These are phyloP conservation scores for Boletales sp. DNA, from an alignment of 768 basidiomycete species.

Conservation along the genomic window DNA sequence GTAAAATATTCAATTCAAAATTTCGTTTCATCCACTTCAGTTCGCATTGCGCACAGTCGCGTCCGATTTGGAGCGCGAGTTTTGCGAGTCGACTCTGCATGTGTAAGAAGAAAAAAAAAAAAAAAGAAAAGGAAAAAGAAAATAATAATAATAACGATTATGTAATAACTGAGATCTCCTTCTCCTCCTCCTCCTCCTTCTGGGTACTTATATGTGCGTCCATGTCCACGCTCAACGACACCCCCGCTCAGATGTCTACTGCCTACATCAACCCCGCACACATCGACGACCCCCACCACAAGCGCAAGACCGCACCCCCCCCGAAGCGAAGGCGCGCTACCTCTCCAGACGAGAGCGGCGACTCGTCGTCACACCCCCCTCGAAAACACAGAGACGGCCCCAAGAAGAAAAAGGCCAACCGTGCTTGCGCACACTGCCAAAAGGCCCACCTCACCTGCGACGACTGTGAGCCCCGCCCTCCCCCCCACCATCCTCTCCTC, in stretches of 20 bases:
- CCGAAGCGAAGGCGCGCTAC: slow-evolving; percentile 62
- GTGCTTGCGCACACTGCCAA: slow-evolving; percentile 95
- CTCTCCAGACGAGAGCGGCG: slow-evolving; percentile 54
- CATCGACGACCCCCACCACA: slow-evolving; percentile 16
- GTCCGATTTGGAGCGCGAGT: slow-evolving; percentile 35
- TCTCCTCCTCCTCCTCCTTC: slow-evolving; percentile 1
- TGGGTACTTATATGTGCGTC: slow-evolving; percentile 10
- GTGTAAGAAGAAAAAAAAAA: not conserved
- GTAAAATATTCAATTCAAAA: slow-evolving; percentile 13
- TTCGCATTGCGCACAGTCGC: slow-evolving; percentile 37
- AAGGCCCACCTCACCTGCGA: slow-evolving; percentile 99
- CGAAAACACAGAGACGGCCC: slow-evolving; percentile 69
- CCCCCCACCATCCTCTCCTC: slow-evolving; percentile 2
- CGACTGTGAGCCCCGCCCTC: slow-evolving; percentile 64
- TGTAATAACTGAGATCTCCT: slow-evolving; percentile 17
- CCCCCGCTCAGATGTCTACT: slow-evolving; percentile 9
- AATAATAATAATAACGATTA: slow-evolving; percentile 9
- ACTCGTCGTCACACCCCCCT: slow-evolving; percentile 38
- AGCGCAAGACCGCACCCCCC: slow-evolving; percentile 38
- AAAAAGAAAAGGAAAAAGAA: not conserved
- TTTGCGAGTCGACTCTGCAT: slow-evolving; percentile 21
- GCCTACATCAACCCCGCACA: slow-evolving; percentile 43
- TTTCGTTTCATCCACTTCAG: slow-evolving; percentile 46
- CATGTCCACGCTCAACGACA: slow-evolving; percentile 6
- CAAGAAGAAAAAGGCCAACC: slow-evolving; percentile 93